These are phyloP conservation scores for Erythrobasidium hasegawianum DNA, from an alignment of 1,284 basidiomycete species.

Conservation along the genomic window DNA sequence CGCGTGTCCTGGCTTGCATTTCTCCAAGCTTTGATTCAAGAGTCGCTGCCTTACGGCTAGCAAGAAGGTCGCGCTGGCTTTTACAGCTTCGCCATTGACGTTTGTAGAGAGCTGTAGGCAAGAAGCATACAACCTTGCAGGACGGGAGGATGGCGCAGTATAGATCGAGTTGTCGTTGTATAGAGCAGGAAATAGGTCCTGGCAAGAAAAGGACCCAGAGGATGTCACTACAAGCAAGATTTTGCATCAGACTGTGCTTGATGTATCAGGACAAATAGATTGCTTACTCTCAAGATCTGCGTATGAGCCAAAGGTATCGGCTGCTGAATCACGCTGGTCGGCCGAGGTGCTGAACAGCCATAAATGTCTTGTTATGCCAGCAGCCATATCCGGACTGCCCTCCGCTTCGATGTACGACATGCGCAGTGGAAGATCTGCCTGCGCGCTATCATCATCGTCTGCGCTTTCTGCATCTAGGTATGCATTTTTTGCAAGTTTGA, in stretches of 20 bases:
- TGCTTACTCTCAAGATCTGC: background rate
- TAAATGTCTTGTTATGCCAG: background rate
- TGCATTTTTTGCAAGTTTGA: too few species aligned
- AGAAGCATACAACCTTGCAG: conserved; percentile 2
- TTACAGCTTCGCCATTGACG: conserved; percentile 18
- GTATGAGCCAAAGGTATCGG: background rate
- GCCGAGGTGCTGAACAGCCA: background rate
- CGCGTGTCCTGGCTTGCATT: background rate
- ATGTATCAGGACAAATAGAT: background rate
- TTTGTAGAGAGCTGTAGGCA: conserved; percentile 12
- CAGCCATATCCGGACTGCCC: background rate
- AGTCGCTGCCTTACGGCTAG: conserved; percentile 7
- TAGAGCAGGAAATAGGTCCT: conserved; percentile 20
- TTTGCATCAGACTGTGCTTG: background rate
- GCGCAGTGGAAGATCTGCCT: background rate
- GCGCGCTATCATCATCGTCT: too few species aligned
- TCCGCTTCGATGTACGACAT: background rate
- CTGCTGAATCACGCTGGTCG: background rate
- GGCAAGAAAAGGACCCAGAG: conserved; percentile 20
- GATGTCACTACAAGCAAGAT: background rate
- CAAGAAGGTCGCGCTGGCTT: conserved; percentile 20
- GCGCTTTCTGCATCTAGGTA: too few species aligned
- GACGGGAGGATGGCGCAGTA: conserved; percentile 16
- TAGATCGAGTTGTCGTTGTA: conserved; percentile 30
- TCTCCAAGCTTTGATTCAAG: background rate